phyloP scores from a whole-genome alignment of 2,329 filamentous ascomycete genomes.

The Ophiostoma novo-ulmi region DNA sequence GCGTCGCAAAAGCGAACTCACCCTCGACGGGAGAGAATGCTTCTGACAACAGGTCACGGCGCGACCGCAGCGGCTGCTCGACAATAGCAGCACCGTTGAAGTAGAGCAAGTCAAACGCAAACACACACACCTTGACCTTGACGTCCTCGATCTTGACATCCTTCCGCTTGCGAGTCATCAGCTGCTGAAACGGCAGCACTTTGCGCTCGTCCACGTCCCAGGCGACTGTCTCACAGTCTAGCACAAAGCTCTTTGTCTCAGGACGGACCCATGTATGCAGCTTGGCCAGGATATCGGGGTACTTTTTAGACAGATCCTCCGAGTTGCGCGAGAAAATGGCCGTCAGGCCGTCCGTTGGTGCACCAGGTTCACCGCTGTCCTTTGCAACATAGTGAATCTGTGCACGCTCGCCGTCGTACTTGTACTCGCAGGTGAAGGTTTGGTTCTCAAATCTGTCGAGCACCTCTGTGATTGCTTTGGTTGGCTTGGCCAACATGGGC shows the following conservation, averaged over 20 bases:
- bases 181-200: slow-evolving; percentile 90
- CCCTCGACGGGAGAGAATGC: slow-evolving; percentile 77
- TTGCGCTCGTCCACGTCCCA: slow-evolving; percentile 97
- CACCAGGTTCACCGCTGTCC: slow-evolving; percentile 39
- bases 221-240: slow-evolving; percentile 97
- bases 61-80: slow-evolving; percentile 77
- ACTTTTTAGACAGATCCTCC: slow-evolving; percentile 94
- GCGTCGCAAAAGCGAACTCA: slow-evolving; percentile 85
- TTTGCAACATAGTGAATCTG: slow-evolving; percentile 90
- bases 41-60: slow-evolving; percentile 66
- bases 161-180: slow-evolving; percentile 97
- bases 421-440: slow-evolving; percentile 97
- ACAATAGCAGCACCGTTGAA: slow-evolving; percentile 88
- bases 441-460: slow-evolving; percentile 93
- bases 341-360: slow-evolving; percentile 55
- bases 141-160: slow-evolving; percentile 94
- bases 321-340: slow-evolving; percentile 98
- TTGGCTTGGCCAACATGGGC: slow-evolving; percentile 97
- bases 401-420: slow-evolving; percentile 96
- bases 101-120: slow-evolving; percentile 91
- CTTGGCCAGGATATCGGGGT: slow-evolving; percentile 88
- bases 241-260: slow-evolving; percentile 87
- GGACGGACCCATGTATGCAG: slow-evolving; percentile 84
- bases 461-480: slow-evolving; percentile 96
- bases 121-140: slow-evolving; percentile 94